phyloP scores from a whole-genome alignment of 352 stramenopile species.

The Globisporangium cylindrosporum region DNA sequence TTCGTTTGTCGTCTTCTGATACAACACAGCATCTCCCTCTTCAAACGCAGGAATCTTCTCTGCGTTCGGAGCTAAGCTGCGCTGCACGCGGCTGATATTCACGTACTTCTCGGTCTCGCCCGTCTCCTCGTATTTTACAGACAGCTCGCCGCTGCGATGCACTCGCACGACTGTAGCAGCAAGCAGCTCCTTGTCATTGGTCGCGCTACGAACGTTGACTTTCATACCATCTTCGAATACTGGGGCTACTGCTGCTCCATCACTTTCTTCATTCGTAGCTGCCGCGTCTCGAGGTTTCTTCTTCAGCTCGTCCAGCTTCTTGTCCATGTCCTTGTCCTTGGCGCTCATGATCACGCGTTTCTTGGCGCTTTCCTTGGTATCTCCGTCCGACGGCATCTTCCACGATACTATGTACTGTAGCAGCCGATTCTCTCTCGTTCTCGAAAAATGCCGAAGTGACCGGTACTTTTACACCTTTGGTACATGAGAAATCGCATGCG shows the following conservation, averaged over 20 bases:
- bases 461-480: background rate
- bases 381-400: constrained; percentile 18
- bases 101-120: constrained; percentile 41
- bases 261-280: background rate
- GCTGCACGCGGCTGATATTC: constrained; percentile 8
- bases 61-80: background rate
- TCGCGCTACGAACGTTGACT: constrained; percentile 15
- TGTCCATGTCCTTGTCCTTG: constrained; percentile 9
- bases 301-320: background rate
- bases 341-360: constrained; percentile 10
- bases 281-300: constrained; percentile 1
- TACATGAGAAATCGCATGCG: background rate
- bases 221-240: constrained; percentile 8
- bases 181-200: constrained; percentile 10
- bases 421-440: background rate
- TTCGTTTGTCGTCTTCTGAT: constrained; percentile 4
- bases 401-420: too few relatives aligned
- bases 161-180: constrained; percentile 29
- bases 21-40: constrained; percentile 27
- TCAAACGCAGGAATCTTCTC: constrained; percentile 3
- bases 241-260: background rate
- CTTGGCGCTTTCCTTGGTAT: background rate
- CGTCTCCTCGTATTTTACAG: constrained; percentile 31
- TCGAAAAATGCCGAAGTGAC: background rate
- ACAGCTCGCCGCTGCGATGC: constrained; percentile 36